Conservation (phyloP, 2,329 filamentous ascomycete genomes). For the Ophiostoma himal-ulmi region DNA sequence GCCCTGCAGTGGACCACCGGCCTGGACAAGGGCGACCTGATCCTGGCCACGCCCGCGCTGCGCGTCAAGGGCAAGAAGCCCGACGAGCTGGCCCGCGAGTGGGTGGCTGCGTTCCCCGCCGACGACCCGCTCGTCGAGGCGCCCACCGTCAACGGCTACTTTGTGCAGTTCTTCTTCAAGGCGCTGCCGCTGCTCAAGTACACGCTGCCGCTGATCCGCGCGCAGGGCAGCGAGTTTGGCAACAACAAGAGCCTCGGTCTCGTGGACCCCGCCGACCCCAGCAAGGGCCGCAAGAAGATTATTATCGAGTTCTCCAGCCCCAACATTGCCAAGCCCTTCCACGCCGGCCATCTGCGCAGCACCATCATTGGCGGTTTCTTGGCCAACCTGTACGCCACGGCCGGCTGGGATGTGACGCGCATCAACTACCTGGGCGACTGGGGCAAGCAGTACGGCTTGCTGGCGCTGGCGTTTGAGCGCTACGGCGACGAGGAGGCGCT, state of each 20-base stretch:
- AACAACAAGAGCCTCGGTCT: slow-evolving; percentile 55
- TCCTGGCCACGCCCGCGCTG: slow-evolving; percentile 72
- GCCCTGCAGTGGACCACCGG: slow-evolving; percentile 72
- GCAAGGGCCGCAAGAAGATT: slow-evolving; percentile 57
- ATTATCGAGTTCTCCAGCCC: slow-evolving; percentile 80
- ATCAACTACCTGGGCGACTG: slow-evolving; percentile 79
- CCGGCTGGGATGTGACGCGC: slow-evolving; percentile 66
- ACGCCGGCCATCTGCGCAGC: slow-evolving; percentile 69
- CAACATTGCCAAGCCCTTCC: slow-evolving; percentile 82
- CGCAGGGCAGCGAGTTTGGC: slow-evolving; percentile 57
- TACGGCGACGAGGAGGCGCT: slow-evolving; percentile 70
- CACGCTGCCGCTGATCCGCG: slow-evolving; percentile 64
- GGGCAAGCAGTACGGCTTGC: slow-evolving; percentile 70
- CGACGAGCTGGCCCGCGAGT: slow-evolving; percentile 55
- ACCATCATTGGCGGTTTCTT: slow-evolving; percentile 77
- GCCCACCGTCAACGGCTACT: slow-evolving; percentile 60
- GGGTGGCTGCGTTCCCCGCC: slow-evolving; percentile 53
- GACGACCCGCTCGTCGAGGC: slow-evolving; percentile 63
- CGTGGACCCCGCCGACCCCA: slow-evolving; percentile 56
- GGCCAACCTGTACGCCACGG: slow-evolving; percentile 62
- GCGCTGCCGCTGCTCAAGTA: slow-evolving; percentile 57
- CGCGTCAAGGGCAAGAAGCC: slow-evolving; percentile 67
- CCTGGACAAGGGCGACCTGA: slow-evolving; percentile 76
- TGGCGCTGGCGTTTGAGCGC: slow-evolving; percentile 68
- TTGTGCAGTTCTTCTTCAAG: slow-evolving; percentile 77